Percentiles rank a stretch among this genome's conserved stretches.
phyloP scores from a whole-genome alignment of 1,284 basidiomycete species.

The Trametes sp. region DNA sequence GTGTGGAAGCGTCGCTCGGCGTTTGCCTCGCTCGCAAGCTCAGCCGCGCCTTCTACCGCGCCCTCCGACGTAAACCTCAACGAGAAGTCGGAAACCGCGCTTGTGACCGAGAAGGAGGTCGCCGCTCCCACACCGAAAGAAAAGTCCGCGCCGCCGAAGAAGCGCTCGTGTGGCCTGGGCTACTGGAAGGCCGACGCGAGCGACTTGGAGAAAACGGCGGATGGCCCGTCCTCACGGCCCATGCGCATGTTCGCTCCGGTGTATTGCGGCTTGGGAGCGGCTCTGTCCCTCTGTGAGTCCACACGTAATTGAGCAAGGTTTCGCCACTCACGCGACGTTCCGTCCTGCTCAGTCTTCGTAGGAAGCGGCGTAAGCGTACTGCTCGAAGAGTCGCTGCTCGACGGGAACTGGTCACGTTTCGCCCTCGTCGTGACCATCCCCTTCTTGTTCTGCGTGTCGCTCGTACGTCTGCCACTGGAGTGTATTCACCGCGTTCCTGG shows the following conservation, averaged over 20 bases:
- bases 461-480: conserved; percentile 52
- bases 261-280: conserved; percentile 78
- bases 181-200: conserved; percentile 47
- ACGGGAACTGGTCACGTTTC: conserved; percentile 69
- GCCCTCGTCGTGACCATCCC: conserved; percentile 69
- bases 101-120: conserved; percentile 34
- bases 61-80: conserved; percentile 61
- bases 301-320: background rate
- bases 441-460: conserved; percentile 74
- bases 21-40: conserved; percentile 46
- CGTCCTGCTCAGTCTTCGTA: conserved; percentile 59
- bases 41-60: conserved; percentile 49
- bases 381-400: conserved; percentile 73
- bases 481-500: background rate
- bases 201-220: conserved; percentile 61
- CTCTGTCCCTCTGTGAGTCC: conserved; percentile 63
- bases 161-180: conserved; percentile 44
- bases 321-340: background rate
- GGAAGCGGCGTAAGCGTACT: conserved; percentile 64
- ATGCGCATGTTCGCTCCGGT: conserved; percentile 80
- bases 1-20: conserved; percentile 71
- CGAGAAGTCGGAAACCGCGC: conserved; percentile 45
- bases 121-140: conserved; percentile 45
- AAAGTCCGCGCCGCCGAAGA: conserved; percentile 37
- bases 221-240: conserved; percentile 52